Evolutionary conservation across 306 rosid species (phyloP).

Genomic region (Prunus kanzakura): DNA sequence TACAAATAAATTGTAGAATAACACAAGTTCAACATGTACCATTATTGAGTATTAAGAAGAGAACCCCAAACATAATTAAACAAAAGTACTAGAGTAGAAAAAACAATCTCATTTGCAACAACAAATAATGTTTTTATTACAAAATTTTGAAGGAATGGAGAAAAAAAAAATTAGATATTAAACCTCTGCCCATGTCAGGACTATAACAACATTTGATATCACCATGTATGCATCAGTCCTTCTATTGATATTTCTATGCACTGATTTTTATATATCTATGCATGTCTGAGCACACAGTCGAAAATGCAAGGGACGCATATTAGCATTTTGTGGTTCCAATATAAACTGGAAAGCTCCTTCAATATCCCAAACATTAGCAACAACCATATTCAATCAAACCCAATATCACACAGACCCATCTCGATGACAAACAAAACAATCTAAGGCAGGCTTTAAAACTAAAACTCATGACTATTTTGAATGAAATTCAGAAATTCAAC

Average conservation of each 20-base stretch:
- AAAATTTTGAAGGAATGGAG: background rate
- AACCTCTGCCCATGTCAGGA: background rate
- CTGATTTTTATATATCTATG: background rate
- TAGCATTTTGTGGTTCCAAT: conserved; percentile 4
- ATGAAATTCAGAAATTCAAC: background rate
- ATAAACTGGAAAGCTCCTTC: background rate
- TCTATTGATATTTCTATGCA: background rate
- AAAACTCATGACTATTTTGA: background rate
- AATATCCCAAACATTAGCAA: background rate
- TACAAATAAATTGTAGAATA: background rate
- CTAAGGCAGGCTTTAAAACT: background rate
- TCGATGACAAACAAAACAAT: background rate
- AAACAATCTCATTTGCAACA: background rate
- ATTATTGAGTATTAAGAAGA: background rate
- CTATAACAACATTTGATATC: too few species aligned
- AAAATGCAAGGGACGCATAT: background rate
- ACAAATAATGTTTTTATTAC: background rate
- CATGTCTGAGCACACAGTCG: background rate
- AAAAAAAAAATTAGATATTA: background rate
- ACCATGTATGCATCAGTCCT: background rate
- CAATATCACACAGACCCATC: background rate
- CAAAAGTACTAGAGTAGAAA: background rate
- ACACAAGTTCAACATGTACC: background rate
- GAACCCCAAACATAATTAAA: background rate
- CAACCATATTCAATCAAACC: background rate